Evolutionary conservation across 1,284 basidiomycete genomes (phyloP).

Genomic region (Ustilago hordei): DNA sequence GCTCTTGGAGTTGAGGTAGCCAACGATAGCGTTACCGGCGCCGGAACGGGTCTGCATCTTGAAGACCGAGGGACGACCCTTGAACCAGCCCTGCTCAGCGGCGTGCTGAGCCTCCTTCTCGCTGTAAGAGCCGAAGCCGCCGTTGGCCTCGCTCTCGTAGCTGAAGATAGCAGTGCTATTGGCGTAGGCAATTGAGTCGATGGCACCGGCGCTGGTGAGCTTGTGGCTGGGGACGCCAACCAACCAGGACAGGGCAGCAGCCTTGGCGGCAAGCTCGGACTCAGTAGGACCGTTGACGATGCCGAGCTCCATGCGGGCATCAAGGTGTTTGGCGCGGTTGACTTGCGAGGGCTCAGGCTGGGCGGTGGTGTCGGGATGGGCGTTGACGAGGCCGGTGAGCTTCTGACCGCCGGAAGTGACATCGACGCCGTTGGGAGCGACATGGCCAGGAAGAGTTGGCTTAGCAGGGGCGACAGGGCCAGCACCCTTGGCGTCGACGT

Average conservation of each 20-base stretch:
- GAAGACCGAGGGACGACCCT: constrained; percentile 60
- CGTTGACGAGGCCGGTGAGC: constrained; percentile 52
- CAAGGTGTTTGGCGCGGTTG: constrained; percentile 53
- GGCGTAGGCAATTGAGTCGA: constrained; percentile 65
- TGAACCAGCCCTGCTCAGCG: constrained; percentile 42
- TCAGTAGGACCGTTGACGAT: constrained; percentile 43
- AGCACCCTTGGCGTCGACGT: constrained; percentile 49
- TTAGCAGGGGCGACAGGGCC: constrained; percentile 39
- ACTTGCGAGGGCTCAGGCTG: constrained; percentile 51
- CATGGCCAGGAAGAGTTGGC: constrained; percentile 35
- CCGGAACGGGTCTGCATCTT: constrained; percentile 74
- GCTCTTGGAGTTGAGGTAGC: constrained; percentile 60
- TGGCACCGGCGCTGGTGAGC: constrained; percentile 56
- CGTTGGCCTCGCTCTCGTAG: constrained; percentile 67
- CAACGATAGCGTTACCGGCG: constrained; percentile 71
- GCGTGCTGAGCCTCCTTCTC: constrained; percentile 58
- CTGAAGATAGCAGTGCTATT: constrained; percentile 65
- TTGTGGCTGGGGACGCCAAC: constrained; percentile 48
- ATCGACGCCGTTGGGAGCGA: constrained; percentile 46
- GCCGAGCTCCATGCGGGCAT: constrained; percentile 56
- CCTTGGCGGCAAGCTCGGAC: constrained; percentile 47
- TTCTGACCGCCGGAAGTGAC: constrained; percentile 49
- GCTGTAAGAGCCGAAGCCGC: constrained; percentile 62
- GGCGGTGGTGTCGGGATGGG: constrained; percentile 36
- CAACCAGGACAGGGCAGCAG: constrained; percentile 57